Conservation (phyloP, 2,329 filamentous ascomycete species). For the Xylaria digitata region DNA sequence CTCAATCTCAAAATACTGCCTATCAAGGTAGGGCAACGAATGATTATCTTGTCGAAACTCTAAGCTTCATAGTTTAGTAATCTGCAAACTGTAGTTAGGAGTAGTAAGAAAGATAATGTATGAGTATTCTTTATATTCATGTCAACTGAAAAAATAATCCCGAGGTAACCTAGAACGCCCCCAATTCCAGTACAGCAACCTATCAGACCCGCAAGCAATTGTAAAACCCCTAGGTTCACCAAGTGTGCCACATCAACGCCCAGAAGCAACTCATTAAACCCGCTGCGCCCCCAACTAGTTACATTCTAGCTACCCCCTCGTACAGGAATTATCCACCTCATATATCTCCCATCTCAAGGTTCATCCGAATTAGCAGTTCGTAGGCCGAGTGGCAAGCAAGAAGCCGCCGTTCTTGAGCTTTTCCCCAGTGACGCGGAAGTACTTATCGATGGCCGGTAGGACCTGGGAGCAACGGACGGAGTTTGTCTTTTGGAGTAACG, state of each 20-base stretch:
- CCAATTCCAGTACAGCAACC: no score
- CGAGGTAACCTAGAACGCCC: no score
- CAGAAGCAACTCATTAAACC: neutral
- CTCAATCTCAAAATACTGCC: no score
- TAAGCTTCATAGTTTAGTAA: neutral
- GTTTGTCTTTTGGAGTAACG: conserved; percentile 27
- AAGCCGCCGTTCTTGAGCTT: conserved; percentile 23
- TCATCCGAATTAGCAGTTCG: conserved; percentile 27
- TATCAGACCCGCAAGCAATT: neutral
- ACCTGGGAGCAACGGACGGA: conserved; percentile 26
- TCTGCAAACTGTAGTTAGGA: no score
- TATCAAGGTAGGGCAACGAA: no score
- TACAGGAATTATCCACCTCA: neutral
- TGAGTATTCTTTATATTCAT: no score
- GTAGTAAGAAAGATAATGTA: no score
- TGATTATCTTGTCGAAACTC: neutral
- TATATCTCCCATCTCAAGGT: neutral
- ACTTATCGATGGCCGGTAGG: conserved; percentile 36
- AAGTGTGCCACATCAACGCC: neutral
- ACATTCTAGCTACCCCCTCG: neutral
- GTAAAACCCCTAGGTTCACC: neutral
- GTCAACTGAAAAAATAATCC: no score
- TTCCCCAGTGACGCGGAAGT: conserved; percentile 32
- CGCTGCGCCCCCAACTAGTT: no score
- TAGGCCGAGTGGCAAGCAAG: conserved; percentile 24